A percentile compares a stretch with the other conserved stretches of the same genome.
These are phyloP conservation scores for Russula foetens DNA, from an alignment of 768 basidiomycete species.

Conservation along the genomic window DNA sequence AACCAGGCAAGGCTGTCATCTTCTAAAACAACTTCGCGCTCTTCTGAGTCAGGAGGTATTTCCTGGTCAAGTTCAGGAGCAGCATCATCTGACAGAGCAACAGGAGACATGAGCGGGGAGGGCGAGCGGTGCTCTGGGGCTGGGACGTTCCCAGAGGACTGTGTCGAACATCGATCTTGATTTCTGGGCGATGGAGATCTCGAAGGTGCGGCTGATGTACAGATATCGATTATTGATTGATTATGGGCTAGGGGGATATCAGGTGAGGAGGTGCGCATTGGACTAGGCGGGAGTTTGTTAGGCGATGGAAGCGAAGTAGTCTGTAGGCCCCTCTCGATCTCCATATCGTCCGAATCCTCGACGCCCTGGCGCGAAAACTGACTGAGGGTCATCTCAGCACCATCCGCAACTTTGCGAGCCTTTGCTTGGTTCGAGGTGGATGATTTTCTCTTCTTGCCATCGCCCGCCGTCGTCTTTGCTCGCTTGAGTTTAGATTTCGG, in stretches of 20 bases:
- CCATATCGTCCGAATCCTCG: slow-evolving; percentile 50
- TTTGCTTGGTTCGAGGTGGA: slow-evolving; percentile 17
- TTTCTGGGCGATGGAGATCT: not conserved
- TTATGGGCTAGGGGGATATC: slow-evolving; percentile 15
- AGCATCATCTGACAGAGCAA: not conserved
- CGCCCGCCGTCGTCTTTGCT: slow-evolving; percentile 31
- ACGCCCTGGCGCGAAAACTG: slow-evolving; percentile 38
- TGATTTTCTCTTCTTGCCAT: slow-evolving; percentile 29
- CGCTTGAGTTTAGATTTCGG: slow-evolving; percentile 32
- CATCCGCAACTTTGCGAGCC: slow-evolving; percentile 24
- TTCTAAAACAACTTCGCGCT: not conserved
- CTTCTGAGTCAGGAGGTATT: not conserved
- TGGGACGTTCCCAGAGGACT: not conserved
- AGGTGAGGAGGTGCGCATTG: slow-evolving; percentile 20
- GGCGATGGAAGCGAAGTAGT: slow-evolving; percentile 3
- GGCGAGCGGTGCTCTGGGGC: not conserved
- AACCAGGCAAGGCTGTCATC: slow-evolving; percentile 18
- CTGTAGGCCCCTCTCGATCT: slow-evolving; percentile 39
- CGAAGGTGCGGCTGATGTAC: slow-evolving; percentile 15
- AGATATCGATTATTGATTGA: slow-evolving; percentile 17
- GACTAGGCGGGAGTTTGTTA: not conserved
- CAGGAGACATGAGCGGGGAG: not conserved
- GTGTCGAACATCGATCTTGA: not conserved
- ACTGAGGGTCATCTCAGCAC: slow-evolving; percentile 27
- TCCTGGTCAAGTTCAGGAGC: not conserved